Base-by-base conservation (phyloP, 2,329 filamentous ascomycete species). In the Tolypocladium ovalisporum region DNA sequence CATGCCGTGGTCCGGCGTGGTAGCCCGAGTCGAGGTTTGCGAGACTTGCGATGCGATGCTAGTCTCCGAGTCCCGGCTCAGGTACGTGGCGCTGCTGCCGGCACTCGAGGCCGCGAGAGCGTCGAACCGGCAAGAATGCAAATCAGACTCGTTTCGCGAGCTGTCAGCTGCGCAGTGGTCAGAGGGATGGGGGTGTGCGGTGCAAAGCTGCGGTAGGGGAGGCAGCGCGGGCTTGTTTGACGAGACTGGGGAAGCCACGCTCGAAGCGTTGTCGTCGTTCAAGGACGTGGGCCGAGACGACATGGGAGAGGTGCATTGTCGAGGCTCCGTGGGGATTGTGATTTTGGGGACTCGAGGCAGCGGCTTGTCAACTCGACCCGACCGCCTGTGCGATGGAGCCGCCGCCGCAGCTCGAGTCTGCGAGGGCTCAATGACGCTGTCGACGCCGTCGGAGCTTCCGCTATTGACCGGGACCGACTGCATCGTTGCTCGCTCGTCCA, bases 11-110 rank as follows among this genome's bases (percentile, higher is more conserved):
- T 96, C 91, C 1, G 91, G 91, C 0, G 91, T 96, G 1, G 91
- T 96, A 19, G 91, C 92, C 57, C 92, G 79, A 2, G 92, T 97
- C 1, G 92, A 96, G 1, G 85, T 86, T 67, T 88, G 86, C 1
- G 93, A 97, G 2, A 90, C 86, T 67, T 88, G 86, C 1, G 93
- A 97, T 2, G 90, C 70, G 35, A 89, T 78, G 70, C 90, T 96
- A 53, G 83, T 82, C 66, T 92, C 89, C 0, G 91, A 96, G 64
- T 90, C 88, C 36, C 88, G 85, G 75, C 87, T 91, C 55, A 87
- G 77, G 64, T 88, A 92, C 4, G 89, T 92, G 69, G 86, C 89
- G 65, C 82, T 87, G 60, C 89, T 93, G 56, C 87, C 90, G 24
- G 85, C 84, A 67, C 87, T 92, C 3, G 87, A 90, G 9, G 86